Conservation (phyloP, 257 asterid genomes). For the Paulownia fortunei region DNA sequence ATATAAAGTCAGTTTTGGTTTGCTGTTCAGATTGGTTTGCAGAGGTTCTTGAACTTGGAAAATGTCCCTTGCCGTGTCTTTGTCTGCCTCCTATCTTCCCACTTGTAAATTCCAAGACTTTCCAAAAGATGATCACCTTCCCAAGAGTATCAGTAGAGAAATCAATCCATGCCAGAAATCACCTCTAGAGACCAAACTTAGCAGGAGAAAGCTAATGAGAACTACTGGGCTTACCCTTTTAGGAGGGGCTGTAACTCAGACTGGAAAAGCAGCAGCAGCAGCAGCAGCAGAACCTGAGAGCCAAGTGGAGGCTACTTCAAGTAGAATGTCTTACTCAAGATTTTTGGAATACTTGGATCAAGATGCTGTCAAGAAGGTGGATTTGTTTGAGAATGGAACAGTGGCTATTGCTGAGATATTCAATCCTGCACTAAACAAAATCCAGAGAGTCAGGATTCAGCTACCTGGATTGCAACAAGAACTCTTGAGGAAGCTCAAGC, state of each 20-base stretch:
- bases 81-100: slow-evolving; percentile 49
- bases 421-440: slow-evolving; percentile 50
- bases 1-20: background rate
- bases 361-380: slow-evolving; percentile 62
- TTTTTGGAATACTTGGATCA: slow-evolving; percentile 66
- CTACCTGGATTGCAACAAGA: slow-evolving; percentile 65
- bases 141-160: slow-evolving; percentile 8
- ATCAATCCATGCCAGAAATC: slow-evolving; percentile 29
- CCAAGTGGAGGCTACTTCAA: slow-evolving; percentile 56
- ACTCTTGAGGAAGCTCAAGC: slow-evolving; percentile 54
- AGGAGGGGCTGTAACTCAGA: slow-evolving; percentile 42
- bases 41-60: background rate
- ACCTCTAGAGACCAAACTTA: slow-evolving; percentile 33
- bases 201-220: slow-evolving; percentile 46
- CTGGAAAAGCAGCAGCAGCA: slow-evolving; percentile 38
- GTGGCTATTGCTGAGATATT: slow-evolving; percentile 68
- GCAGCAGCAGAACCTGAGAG: slow-evolving; percentile 49
- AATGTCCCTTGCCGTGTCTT: slow-evolving; percentile 53
- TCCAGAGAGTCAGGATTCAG: slow-evolving; percentile 67
- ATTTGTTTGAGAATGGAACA: slow-evolving; percentile 60
- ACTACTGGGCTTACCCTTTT: slow-evolving; percentile 45
- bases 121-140: slow-evolving; percentile 37
- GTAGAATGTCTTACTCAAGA: slow-evolving; percentile 68
- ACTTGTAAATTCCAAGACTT: slow-evolving; percentile 52
- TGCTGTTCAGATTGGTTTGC: background rate